These are phyloP conservation scores for Fonsecaea pugnacius DNA, from an alignment of 2,329 filamentous ascomycete genomes.

Conservation along the genomic window DNA sequence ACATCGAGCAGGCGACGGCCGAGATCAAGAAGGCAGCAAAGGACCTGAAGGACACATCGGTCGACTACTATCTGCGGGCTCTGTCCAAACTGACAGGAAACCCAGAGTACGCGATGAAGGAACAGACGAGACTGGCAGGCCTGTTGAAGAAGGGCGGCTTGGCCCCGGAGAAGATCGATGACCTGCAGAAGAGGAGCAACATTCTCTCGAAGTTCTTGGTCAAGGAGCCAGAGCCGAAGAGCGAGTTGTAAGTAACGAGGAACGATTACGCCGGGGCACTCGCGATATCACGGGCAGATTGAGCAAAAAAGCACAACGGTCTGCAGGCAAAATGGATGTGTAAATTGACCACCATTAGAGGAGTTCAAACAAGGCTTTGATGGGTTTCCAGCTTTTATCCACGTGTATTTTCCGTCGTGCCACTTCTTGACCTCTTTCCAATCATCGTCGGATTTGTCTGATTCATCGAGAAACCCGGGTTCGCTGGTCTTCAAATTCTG, in stretches of 20 bases:
- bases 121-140: constrained; percentile 76
- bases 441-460: neutral
- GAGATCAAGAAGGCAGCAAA: constrained; percentile 75
- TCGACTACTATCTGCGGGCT: constrained; percentile 91
- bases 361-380: constrained; percentile 17
- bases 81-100: constrained; percentile 82
- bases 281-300: neutral
- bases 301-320: neutral
- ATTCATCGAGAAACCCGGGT: neutral
- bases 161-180: constrained; percentile 83
- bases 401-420: neutral
- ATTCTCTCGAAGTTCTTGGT: constrained; percentile 78
- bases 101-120: constrained; percentile 80
- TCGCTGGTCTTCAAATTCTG: neutral
- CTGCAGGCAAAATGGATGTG: constrained; percentile 3
- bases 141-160: constrained; percentile 86
- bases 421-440: neutral
- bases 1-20: constrained; percentile 63
- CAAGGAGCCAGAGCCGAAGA: constrained; percentile 57
- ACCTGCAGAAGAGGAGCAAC: constrained; percentile 84
- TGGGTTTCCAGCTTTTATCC: neutral
- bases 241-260: constrained; percentile 64
- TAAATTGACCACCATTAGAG: constrained; percentile 15
- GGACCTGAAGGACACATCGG: constrained; percentile 76
- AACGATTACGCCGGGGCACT: neutral